These are phyloP conservation scores for Butyriboletus appendiculatus DNA, from an alignment of 1,284 basidiomycete genomes.

Conservation along the genomic window DNA sequence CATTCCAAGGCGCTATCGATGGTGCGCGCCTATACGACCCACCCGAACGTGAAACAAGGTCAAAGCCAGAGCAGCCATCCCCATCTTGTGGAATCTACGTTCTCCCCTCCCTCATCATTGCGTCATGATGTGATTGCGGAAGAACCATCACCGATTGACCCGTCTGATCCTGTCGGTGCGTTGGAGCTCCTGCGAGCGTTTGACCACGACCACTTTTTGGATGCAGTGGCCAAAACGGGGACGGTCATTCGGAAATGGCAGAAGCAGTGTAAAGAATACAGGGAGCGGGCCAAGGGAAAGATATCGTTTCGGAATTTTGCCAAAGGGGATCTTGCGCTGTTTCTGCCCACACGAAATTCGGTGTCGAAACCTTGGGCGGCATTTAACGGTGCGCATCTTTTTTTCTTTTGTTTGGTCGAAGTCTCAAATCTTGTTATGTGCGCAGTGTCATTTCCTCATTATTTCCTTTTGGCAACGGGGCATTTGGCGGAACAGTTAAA, in stretches of 20 bases:
- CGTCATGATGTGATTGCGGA: slow-evolving; percentile 58
- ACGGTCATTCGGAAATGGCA: slow-evolving; percentile 93
- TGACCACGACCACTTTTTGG: slow-evolving; percentile 83
- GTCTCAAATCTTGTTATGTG: slow-evolving; percentile 1
- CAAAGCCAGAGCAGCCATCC: slow-evolving; percentile 25
- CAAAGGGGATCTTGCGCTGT: slow-evolving; percentile 92
- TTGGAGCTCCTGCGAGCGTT: slow-evolving; percentile 70
- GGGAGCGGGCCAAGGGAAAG: slow-evolving; percentile 90
- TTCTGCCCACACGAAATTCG: slow-evolving; percentile 93
- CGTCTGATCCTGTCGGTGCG: slow-evolving; percentile 66
- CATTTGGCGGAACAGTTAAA: slow-evolving; percentile 84
- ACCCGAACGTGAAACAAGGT: slow-evolving; percentile 49
- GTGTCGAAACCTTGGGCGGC: slow-evolving; percentile 95
- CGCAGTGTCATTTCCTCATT: slow-evolving; percentile 92
- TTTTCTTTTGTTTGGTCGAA: background rate
- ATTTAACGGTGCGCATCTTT: slow-evolving; percentile 73
- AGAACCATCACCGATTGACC: slow-evolving; percentile 72
- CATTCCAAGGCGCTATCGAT: slow-evolving; percentile 68
- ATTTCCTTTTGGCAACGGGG: slow-evolving; percentile 89
- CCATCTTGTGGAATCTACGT: slow-evolving; percentile 47
- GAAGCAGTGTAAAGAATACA: slow-evolving; percentile 93
- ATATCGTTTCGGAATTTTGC: slow-evolving; percentile 93
- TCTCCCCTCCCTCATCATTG: slow-evolving; percentile 45
- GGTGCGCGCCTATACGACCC: slow-evolving; percentile 61
- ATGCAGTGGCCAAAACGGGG: slow-evolving; percentile 78